Evolutionary conservation across 495 filamentous ascomycete species (phyloP).

Genomic region (Hypoxylon rickii): DNA sequence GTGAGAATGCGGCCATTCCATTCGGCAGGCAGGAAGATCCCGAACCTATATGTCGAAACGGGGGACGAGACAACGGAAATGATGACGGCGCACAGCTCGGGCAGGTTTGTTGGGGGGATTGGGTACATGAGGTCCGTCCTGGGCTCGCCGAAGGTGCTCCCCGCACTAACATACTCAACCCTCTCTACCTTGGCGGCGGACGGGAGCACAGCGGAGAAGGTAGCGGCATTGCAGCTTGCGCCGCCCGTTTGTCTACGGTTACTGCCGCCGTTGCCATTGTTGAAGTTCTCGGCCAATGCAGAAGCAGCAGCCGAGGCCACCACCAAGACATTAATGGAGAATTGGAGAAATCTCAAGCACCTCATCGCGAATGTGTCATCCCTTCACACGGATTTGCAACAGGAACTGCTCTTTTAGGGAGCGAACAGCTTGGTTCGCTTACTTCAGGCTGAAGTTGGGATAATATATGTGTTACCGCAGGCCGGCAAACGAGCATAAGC

Average conservation of each 20-base stretch:
- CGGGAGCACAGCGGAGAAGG: slow-evolving; percentile 35
- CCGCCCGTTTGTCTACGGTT: slow-evolving; percentile 1
- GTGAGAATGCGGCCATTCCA: slow-evolving; percentile 58
- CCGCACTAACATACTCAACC: slow-evolving; percentile 37
- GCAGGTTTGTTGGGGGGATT: slow-evolving; percentile 49
- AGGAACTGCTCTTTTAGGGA: slow-evolving; percentile 20
- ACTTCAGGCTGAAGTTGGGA: slow-evolving; percentile 26
- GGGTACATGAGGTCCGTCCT: slow-evolving; percentile 48
- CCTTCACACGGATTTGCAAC: slow-evolving; percentile 17
- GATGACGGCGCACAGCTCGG: slow-evolving; percentile 54
- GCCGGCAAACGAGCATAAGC: neutral
- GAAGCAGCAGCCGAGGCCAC: slow-evolving; percentile 10
- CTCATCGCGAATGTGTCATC: slow-evolving; percentile 25
- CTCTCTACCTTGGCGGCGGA: slow-evolving; percentile 38
- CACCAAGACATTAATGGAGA: slow-evolving; percentile 13
- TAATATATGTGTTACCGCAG: slow-evolving; percentile 22
- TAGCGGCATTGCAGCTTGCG: slow-evolving; percentile 24
- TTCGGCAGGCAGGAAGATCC: slow-evolving; percentile 53
- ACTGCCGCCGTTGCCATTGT: neutral
- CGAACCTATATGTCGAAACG: slow-evolving; percentile 51
- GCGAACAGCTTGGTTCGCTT: neutral
- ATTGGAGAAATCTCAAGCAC: slow-evolving; percentile 27
- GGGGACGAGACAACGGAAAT: slow-evolving; percentile 51
- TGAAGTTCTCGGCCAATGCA: slow-evolving; percentile 2
- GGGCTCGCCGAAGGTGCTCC: slow-evolving; percentile 45